Percentiles rank a stretch among this genome's conserved stretches.
phyloP scores from a whole-genome alignment of 148 eudicot genomes.

The Fagopyrum homotropicum region DNA sequence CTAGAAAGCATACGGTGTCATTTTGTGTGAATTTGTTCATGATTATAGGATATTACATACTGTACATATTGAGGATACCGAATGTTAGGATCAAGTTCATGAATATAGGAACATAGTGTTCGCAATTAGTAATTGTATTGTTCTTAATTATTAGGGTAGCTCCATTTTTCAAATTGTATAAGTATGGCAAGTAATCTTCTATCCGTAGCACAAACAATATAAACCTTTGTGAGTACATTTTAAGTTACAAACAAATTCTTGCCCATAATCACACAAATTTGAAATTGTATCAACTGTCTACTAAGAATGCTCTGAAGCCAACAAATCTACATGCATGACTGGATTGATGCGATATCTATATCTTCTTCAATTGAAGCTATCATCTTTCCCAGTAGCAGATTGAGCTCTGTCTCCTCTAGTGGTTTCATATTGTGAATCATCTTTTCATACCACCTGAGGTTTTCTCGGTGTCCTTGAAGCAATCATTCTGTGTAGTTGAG shows the following conservation, averaged over 20 bases:
- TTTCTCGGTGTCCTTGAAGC: neutral
- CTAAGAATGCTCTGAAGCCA: neutral
- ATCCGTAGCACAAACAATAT: neutral
- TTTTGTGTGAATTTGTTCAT: too few relatives aligned
- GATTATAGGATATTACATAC: neutral
- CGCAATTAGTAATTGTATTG: neutral
- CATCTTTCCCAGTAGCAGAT: neutral
- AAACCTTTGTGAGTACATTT: neutral
- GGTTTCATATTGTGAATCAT: neutral
- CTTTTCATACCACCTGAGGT: neutral
- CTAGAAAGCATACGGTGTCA: neutral
- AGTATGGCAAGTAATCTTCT: too few relatives aligned
- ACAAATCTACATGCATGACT: neutral
- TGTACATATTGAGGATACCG: neutral
- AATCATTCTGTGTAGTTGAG: neutral
- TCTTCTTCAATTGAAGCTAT: too few relatives aligned
- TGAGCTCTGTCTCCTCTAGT: neutral
- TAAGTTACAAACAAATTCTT: neutral
- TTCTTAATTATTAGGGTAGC: too few relatives aligned
- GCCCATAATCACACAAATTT: neutral
- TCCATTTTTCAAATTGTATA: too few relatives aligned
- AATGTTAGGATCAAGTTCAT: too few relatives aligned
- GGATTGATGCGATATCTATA: too few relatives aligned
- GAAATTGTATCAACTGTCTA: neutral
- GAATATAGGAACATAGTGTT: neutral